Evolutionary conservation across 2,329 filamentous ascomycete genomes (phyloP).

Genomic region (Exophiala sp.): DNA sequence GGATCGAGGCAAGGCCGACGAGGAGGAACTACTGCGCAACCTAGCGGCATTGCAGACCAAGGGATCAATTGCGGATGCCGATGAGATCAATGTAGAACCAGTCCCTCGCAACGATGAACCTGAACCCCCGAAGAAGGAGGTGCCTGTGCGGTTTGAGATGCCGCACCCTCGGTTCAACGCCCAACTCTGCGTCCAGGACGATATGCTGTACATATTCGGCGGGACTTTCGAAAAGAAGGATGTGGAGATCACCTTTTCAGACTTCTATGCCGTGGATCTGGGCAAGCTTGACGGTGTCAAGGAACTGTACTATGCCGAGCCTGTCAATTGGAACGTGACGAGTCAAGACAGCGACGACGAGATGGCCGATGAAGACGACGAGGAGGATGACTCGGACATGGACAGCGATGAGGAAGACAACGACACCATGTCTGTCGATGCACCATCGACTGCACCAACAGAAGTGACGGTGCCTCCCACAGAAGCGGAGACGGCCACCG

Average conservation of each 20-base stretch:
- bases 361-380: slow-evolving; percentile 40
- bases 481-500: slow-evolving; percentile 33
- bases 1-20: slow-evolving; percentile 73
- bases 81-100: slow-evolving; percentile 45
- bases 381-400: slow-evolving; percentile 40
- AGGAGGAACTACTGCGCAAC: slow-evolving; percentile 83
- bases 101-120: slow-evolving; percentile 49
- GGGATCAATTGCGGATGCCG: slow-evolving; percentile 52
- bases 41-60: slow-evolving; percentile 78
- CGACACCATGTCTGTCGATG: slow-evolving; percentile 34
- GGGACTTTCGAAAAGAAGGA: slow-evolving; percentile 95
- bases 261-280: slow-evolving; percentile 88
- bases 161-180: slow-evolving; percentile 89
- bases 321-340: slow-evolving; percentile 73
- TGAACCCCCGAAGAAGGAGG: slow-evolving; percentile 47
- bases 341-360: slow-evolving; percentile 56
- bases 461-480: slow-evolving; percentile 32
- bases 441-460: slow-evolving; percentile 35
- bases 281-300: slow-evolving; percentile 91
- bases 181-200: slow-evolving; percentile 82
- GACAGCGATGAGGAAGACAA: slow-evolving; percentile 47
- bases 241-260: slow-evolving; percentile 90
- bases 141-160: slow-evolving; percentile 68
- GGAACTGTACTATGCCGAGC: slow-evolving; percentile 78
- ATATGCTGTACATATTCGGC: slow-evolving; percentile 88